phyloP scores from a whole-genome alignment of 2,329 filamentous ascomycete genomes.

The Phoma sp. region DNA sequence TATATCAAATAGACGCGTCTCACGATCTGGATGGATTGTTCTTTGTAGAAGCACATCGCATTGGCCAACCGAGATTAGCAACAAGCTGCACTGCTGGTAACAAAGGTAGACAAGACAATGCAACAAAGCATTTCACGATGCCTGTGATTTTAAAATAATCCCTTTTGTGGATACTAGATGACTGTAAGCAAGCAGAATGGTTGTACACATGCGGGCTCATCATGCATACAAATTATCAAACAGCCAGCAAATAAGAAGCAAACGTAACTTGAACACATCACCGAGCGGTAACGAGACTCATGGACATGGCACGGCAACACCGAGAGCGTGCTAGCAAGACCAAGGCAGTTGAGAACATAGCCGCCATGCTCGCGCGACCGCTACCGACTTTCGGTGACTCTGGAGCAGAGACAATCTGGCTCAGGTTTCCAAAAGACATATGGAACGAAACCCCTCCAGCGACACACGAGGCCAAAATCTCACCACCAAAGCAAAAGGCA shows the following conservation, averaged over 20 bases:
- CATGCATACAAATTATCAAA: constrained; percentile 5
- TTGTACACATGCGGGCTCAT: not conserved
- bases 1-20: not conserved
- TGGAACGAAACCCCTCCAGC: constrained; percentile 18
- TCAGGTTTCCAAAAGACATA: constrained; percentile 18
- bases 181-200: not conserved
- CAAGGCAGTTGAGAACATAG: not conserved
- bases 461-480: not conserved
- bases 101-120: not conserved
- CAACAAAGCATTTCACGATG: not conserved
- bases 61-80: not conserved
- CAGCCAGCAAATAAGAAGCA: constrained; percentile 9
- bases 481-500: not conserved
- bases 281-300: not conserved
- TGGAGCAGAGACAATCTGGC: not conserved
- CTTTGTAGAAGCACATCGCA: not conserved
- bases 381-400: not conserved
- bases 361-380: not conserved
- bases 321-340: constrained; percentile 5
- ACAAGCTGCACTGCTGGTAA: not conserved
- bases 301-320: constrained; percentile 1
- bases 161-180: not conserved
- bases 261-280: constrained; percentile 2
- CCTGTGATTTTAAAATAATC: not conserved
- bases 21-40: not conserved